Evolutionary conservation across 169 alveolate species (phyloP), one percentile per base, ranked within the genome.

Genomic region (Plasmodium billcollinsi): DNA sequence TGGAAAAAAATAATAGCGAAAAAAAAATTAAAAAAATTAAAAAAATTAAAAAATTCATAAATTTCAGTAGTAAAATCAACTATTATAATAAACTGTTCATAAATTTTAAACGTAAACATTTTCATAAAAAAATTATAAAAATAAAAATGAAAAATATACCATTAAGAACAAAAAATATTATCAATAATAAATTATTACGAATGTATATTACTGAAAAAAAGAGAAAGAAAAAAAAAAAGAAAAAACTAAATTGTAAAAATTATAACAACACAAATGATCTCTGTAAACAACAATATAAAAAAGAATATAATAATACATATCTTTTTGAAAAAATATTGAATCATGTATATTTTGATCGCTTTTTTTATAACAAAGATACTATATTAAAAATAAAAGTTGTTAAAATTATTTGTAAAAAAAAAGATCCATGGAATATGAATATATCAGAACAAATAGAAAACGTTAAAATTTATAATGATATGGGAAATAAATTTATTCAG

Each of bases 341-440:
- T 24, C 72, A 20, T 26, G 92, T 86, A 43, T 86, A 86, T 52
- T 86, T 86, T 61, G 92, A 86, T 11, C 71, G 62, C 49, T 61
- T 70, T 6, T 71, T 72, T 72, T 73, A 73, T 56, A 71, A 86
- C 29, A 86, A 86, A 72, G 75, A 86, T 49, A 62, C 92, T 14
- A 72, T 86, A 45, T 67, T 86, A 67, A 86, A 86, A 86, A 86
- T 86, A 59, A 86, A 61, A 49, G 73, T 86, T 71, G 65, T 59
- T 39, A 86, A 86, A 86, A 62, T 86, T 86, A 45, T 86, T 70
- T 86, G 92, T 43, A 86, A 86, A 59, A 86, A 71, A 74, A 86
- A 86, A 72, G 88, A 86, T 73, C 88, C 92, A 12, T 86, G 92
- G 92, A 86, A 86, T 20, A 86, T 86, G 92, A 70, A 61, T 15